A percentile compares a stretch with the other conserved stretches of the same genome.
Conservation (phyloP, 371 early-diverging fungal genomes). For the Mucor sp. region DNA sequence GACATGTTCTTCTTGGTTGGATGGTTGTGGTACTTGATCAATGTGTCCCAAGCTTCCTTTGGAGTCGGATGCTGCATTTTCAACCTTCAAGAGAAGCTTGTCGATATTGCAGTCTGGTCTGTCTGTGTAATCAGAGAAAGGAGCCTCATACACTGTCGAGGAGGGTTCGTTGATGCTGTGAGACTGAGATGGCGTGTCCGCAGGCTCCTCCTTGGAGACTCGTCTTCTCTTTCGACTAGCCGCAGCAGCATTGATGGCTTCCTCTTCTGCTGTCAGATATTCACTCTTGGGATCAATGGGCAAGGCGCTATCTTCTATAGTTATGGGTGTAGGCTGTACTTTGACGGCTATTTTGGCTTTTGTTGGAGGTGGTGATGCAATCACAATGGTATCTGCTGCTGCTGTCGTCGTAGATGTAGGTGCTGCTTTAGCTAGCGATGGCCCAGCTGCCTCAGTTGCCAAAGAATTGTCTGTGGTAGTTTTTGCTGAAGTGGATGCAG, state of each 20-base stretch:
- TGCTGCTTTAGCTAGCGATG: not conserved
- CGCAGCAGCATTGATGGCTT: constrained; percentile 7
- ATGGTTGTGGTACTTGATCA: not conserved
- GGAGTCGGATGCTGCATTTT: not conserved
- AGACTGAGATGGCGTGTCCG: not conserved
- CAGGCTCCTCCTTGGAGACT: not conserved
- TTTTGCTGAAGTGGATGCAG: constrained; percentile 18
- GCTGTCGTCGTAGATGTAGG: not conserved
- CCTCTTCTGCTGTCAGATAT: constrained; percentile 9
- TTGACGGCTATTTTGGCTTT: not conserved
- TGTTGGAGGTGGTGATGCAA: not conserved
- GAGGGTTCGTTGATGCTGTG: not conserved
- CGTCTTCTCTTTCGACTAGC: not conserved
- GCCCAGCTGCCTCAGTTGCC: not conserved
- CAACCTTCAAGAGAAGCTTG: constrained; percentile 1
- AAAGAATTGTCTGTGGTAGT: constrained; percentile 22
- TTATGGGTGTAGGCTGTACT: not conserved
- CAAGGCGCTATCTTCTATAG: not conserved
- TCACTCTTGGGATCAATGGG: not conserved
- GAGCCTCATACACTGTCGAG: not conserved
- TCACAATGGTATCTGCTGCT: too few relatives aligned
- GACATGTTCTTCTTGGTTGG: not conserved
- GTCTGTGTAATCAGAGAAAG: not conserved
- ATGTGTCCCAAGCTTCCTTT: not conserved
- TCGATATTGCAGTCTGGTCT: not conserved